Base-by-base conservation (phyloP, 768 basidiomycete species). In the Naganishia kalamii region DNA sequence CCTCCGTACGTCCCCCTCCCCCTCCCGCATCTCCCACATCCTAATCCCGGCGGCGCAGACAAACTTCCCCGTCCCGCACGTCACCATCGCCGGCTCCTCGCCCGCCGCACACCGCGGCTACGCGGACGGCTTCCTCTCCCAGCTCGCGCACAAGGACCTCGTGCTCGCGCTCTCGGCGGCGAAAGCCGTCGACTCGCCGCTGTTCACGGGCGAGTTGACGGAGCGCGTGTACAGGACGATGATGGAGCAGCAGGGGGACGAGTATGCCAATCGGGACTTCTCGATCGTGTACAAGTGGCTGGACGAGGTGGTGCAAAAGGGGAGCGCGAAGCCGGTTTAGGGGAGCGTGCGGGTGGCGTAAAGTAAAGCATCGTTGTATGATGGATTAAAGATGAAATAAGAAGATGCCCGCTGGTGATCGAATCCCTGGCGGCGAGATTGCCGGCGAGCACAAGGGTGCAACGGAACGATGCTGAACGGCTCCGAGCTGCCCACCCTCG, bases 241-340 rank as follows among this genome's bases (percentile, higher is more conserved):
- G 35, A 52, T 51, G 29, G 61, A 49, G 25, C 60, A 37, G 21
- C 41, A 51, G 13, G 64, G 49, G 11, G 49, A 57, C 3, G 62
- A 59, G 46, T 68, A 44, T 27, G 54, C 51, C 21, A 37, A 33
- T 4, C 25, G 46, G 62, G 66, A 68, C 37, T 68, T 68, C 40
- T 57, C 50, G 35, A 44, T 68, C 25, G 57, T 68, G 12, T 68
- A 68, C 66, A 64, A 68, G 62, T 68, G 62, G 62, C 35, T 68
- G 52, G 59, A 66, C 10, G 65, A 62, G 37, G 61, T 57, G 6
- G 54, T 57, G 11, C 23, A 40, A 21, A 57, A 23, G 17, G 54
- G 54, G 35, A 57, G 54, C 27, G 4, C 13, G 32, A 57, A 57
- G 54, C 37, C 48, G 46, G 23, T 47, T 7, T 23, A 47, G 46